Base-by-base conservation (phyloP, 2,329 filamentous ascomycete genomes). In the Colletotrichum kahawae region DNA sequence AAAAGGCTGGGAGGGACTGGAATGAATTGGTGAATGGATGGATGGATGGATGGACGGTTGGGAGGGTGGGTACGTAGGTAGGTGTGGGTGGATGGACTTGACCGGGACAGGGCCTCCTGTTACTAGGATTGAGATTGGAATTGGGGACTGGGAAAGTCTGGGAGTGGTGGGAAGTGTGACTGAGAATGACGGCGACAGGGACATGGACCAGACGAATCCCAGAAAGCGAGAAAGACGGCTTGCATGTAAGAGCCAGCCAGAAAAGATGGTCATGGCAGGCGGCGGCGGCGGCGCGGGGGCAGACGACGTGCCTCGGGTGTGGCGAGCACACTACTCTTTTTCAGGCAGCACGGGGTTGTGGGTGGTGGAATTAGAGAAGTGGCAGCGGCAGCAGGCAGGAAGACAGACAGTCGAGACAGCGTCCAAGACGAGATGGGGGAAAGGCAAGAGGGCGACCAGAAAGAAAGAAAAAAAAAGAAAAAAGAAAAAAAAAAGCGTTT, bases 181-280 rank as follows among this genome's bases (percentile, higher is more conserved):
- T 67, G 65, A 62, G 36, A 38, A 62, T 66, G 67, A 74, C 59
- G 54, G 67, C 43, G 60, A 74, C 71, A 62, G 68, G 67, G 54
- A 65, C 59, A 65, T 57, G 57, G 57, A 51, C 67, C 33, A 69
- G 33, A 67, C 31, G 33, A 60, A 57, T 33, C 62, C 62, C 24
- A 57, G 24, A 34, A 33, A 27, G 24, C n/a, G 48, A 54, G 48
- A 54, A 54, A 54, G 24, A 54, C 10, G 27, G 27, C 27, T 36
- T 34, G 34, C 71, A 73, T 33, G 34, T 16, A 38, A 38, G 36
- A 38, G 36, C 36, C 16, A 70, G 71, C 31, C 33, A 14, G 56
- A 62, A 29, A 33, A 64, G 70, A 62, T 62, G 29, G 43, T 63
- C 31, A 68, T 59, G 54, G 18, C 21, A 7, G 63, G 29, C 54